Evolutionary conservation across 1,139 yeast species (phyloP).

Genomic region (Kodamaea arcana): DNA sequence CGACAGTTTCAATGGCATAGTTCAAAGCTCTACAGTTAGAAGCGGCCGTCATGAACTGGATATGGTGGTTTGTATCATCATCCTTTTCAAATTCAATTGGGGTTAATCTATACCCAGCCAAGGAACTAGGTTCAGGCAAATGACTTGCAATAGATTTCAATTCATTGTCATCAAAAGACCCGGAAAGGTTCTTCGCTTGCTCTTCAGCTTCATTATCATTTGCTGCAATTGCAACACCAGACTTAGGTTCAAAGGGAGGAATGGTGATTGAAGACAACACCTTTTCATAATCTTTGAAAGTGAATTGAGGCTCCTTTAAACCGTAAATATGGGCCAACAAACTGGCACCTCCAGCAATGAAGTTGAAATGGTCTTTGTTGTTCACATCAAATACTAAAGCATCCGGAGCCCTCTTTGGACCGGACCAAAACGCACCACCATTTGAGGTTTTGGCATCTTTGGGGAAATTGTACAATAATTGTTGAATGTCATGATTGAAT

Average conservation of each 20-base stretch:
- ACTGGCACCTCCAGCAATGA: slow-evolving; percentile 85
- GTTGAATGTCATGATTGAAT: slow-evolving; percentile 81
- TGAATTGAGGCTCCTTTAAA: slow-evolving; percentile 48
- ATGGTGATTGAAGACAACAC: slow-evolving; percentile 46
- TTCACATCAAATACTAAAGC: slow-evolving; percentile 74
- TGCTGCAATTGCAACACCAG: slow-evolving; percentile 79
- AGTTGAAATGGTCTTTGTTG: slow-evolving; percentile 75
- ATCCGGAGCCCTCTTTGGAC: slow-evolving; percentile 94
- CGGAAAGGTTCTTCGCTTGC: slow-evolving; percentile 48
- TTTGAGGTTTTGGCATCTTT: slow-evolving; percentile 84
- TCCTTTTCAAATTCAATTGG: slow-evolving; percentile 97
- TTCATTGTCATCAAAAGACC: slow-evolving; percentile 54
- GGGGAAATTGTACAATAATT: slow-evolving; percentile 90
- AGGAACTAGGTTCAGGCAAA: slow-evolving; percentile 82
- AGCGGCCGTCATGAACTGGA: slow-evolving; percentile 94
- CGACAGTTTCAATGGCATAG: slow-evolving; percentile 79
- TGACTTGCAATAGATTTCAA: slow-evolving; percentile 62
- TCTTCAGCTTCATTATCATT: slow-evolving; percentile 88
- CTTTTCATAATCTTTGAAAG: slow-evolving; percentile 45
- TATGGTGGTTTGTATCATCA: slow-evolving; percentile 94
- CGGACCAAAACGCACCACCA: slow-evolving; percentile 97
- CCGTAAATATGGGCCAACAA: slow-evolving; percentile 90
- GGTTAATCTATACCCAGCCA: slow-evolving; percentile 80
- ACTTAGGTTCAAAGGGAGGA: slow-evolving; percentile 60
- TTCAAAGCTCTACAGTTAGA: slow-evolving; percentile 94